phyloP scores from a whole-genome alignment of 2,329 filamentous ascomycete genomes.

The Monosporascus ibericus region DNA sequence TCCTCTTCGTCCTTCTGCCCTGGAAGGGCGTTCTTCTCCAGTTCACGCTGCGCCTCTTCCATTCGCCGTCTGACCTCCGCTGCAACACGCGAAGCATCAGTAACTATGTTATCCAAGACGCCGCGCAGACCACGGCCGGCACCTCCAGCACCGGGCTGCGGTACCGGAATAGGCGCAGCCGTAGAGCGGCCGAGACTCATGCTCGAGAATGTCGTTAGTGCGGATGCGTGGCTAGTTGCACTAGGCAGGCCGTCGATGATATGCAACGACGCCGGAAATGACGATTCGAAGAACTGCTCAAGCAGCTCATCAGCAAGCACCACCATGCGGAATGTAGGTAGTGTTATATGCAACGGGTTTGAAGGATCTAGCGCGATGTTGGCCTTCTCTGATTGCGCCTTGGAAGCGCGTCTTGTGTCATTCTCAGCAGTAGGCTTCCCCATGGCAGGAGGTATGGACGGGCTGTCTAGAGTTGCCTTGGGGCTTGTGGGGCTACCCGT shows the following conservation, averaged over 20 bases:
- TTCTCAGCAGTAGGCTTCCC: slow-evolving; percentile 19
- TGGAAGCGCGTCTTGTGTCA: slow-evolving; percentile 41
- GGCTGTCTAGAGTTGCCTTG: slow-evolving; percentile 38
- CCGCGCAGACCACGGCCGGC: slow-evolving; percentile 74
- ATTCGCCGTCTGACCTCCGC: slow-evolving; percentile 86
- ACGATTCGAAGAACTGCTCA: slow-evolving; percentile 95
- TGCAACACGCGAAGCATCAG: slow-evolving; percentile 92
- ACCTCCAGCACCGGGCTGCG: slow-evolving; percentile 34
- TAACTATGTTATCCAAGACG: slow-evolving; percentile 95
- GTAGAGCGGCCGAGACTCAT: slow-evolving; percentile 49
- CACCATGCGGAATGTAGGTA: slow-evolving; percentile 98
- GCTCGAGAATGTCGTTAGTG: slow-evolving; percentile 78
- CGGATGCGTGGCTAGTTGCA: slow-evolving; percentile 46
- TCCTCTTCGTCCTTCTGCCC: slow-evolving; percentile 61
- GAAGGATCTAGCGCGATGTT: slow-evolving; percentile 90
- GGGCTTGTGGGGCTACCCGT: slow-evolving; percentile 33
- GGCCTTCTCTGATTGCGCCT: slow-evolving; percentile 66
- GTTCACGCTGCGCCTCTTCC: slow-evolving; percentile 89
- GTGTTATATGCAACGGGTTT: slow-evolving; percentile 88
- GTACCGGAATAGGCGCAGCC: slow-evolving; percentile 31
- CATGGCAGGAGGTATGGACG: slow-evolving; percentile 25
- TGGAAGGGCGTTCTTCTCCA: slow-evolving; percentile 75
- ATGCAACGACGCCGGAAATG: slow-evolving; percentile 88
- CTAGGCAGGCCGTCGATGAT: slow-evolving; percentile 59
- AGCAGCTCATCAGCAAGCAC: slow-evolving; percentile 92